These are phyloP conservation scores for Plasmodium sp. DNA, from an alignment of 169 alveolate species.

Conservation along the genomic window DNA sequence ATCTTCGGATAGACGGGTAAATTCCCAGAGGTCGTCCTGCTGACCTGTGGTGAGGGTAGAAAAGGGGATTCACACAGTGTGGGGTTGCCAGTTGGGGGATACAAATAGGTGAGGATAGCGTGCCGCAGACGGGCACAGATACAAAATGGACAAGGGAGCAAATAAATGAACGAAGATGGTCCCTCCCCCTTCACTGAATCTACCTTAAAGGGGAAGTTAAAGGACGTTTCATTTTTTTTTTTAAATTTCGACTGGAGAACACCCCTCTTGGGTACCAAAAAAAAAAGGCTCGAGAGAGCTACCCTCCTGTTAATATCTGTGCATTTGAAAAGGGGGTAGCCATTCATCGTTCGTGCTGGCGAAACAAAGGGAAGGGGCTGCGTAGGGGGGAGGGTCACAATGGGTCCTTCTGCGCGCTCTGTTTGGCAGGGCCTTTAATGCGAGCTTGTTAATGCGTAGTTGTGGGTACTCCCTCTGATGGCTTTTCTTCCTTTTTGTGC, in stretches of 20 bases:
- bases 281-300: neutral
- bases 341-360: slow-evolving; percentile 10
- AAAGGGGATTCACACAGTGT: neutral
- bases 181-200: neutral
- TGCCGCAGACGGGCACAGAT: neutral
- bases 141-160: neutral
- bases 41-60: slow-evolving; percentile 76
- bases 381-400: neutral
- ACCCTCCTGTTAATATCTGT: neutral
- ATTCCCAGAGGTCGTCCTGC: slow-evolving; percentile 89
- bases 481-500: neutral
- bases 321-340: neutral
- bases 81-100: neutral
- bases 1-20: slow-evolving; percentile 88
- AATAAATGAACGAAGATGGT: neutral
- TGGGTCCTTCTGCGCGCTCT: neutral
- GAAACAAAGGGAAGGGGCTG: neutral
- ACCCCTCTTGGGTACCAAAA: slow-evolving; percentile 39
- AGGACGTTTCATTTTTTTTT: slow-evolving; percentile 73
- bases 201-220: slow-evolving; percentile 83
- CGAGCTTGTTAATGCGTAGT: neutral
- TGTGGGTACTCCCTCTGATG: neutral
- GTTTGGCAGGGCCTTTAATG: neutral
- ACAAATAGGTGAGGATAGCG: neutral
- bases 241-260: slow-evolving; percentile 84